phyloP scores from a whole-genome alignment of 805 yeast genomes.

The Starmerella sirachaensis region DNA sequence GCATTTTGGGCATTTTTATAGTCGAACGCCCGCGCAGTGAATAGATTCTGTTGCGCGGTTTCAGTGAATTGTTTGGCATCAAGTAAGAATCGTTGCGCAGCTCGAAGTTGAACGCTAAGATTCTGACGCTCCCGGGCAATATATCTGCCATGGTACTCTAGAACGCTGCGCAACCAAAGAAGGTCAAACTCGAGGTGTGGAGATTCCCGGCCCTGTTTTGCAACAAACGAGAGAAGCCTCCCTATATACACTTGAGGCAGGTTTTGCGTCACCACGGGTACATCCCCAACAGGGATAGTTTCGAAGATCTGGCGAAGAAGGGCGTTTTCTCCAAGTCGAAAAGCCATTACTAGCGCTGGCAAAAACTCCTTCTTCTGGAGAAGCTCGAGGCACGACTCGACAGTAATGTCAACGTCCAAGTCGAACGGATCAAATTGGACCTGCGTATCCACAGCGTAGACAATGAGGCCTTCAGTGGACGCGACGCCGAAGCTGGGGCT shows the following conservation, averaged over 20 bases:
- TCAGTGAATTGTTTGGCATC: slow-evolving; percentile 23
- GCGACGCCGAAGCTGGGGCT: slow-evolving; percentile 87
- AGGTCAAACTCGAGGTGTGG: slow-evolving; percentile 78
- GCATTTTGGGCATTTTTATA: too few relatives aligned
- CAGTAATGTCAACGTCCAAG: slow-evolving; percentile 83
- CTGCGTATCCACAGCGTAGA: slow-evolving; percentile 65
- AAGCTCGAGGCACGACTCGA: slow-evolving; percentile 54
- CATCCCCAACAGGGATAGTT: slow-evolving; percentile 55
- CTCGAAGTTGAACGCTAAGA: slow-evolving; percentile 52
- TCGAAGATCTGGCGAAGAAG: slow-evolving; percentile 66
- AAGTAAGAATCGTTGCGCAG: slow-evolving; percentile 51
- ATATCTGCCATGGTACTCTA: slow-evolving; percentile 66
- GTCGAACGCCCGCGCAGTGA: too few relatives aligned
- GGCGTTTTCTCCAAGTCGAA: slow-evolving; percentile 73
- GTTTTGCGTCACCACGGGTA: slow-evolving; percentile 51
- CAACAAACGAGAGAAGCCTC: slow-evolving; percentile 56
- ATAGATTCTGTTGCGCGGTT: slow-evolving; percentile 19
- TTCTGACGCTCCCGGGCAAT: slow-evolving; percentile 51
- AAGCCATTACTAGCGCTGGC: slow-evolving; percentile 80
- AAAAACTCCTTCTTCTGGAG: slow-evolving; percentile 52
- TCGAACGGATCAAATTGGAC: slow-evolving; percentile 84
- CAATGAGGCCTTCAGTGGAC: slow-evolving; percentile 81
- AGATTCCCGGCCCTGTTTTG: slow-evolving; percentile 50
- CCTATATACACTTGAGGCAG: slow-evolving; percentile 69
- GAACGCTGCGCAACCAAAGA: slow-evolving; percentile 61